Base-by-base conservation (phyloP, 306 rosid genomes). In the Begonia masoniana region DNA sequence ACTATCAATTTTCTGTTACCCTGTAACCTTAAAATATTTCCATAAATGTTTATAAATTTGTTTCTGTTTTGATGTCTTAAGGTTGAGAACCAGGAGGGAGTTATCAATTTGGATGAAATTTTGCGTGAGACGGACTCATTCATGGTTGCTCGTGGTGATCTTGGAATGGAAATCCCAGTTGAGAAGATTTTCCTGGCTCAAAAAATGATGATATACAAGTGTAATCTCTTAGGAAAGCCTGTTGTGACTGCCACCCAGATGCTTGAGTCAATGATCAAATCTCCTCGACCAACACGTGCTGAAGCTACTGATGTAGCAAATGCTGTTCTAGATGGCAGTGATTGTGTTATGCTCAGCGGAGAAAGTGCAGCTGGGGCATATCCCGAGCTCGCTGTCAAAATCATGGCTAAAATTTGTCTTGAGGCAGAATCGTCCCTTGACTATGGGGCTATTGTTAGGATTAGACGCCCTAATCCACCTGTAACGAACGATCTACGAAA, bases 21-120 rank as follows among this genome's bases (percentile, higher is more conserved):
- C 9, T 31, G 39, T 31, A 31, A 31, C 39, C 39, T 31, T 21
- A 21, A 21, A 2, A 21, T 21, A 31, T 31, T 4, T 31, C 39
- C 39, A 31, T 31, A 1, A 31, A 31, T 31, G 39, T 7, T 31
- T 7, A 31, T 5, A 31, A 31, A 31, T 31, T 31, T 31, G 7
- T 5, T 31, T 5, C 58, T 62, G 41, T 75, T 23, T 48, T 62
- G 13, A 71, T 58, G 50, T 62, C 46, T 36, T 24, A 64, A 88
- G 97, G 95, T 88, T 76, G 97, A 88, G 80, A 88, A 88, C 65
- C 95, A 88, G 77, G 97, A 88, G 76, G 97, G 97, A 57, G 97
- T 84, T 54, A 46, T 88, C 74, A 88, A 88, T 76, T 88, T 88
- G 74, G 97, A 88, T 62, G 97, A 84, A 63, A 88, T 88, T 52